Evolutionary conservation across 2,329 filamentous ascomycete genomes (phyloP), one percentile per base, ranked within the genome.

Genomic region (Calonectria fujianensis): DNA sequence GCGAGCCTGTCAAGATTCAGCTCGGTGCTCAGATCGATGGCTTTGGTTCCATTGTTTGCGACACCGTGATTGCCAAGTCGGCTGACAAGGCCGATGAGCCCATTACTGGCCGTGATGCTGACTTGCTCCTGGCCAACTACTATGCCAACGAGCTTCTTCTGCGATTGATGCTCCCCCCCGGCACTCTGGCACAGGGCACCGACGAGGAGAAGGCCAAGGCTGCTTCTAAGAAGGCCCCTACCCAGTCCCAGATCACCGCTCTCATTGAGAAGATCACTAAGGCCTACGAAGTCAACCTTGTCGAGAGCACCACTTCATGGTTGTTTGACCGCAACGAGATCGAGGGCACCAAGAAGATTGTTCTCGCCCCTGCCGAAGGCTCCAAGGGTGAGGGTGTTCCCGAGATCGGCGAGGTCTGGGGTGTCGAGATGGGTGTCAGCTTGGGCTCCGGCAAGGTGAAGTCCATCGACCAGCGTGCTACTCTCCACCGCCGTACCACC

Each of bases 291-390:
- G 96, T 94, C 90, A 97, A 93, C 85, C 88, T 98, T 32, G 95
- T 99, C 72, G 97, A 99, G 91, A 98, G 96, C 90, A 99, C 97
- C 77, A 99, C 97, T 54, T 98, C 95, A 83, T 99, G 97, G 96
- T 88, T 95, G 75, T 98, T 99, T 85, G 96, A 95, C 84, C 94
- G 95, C 85, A 98, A 98, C 87, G 97, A 99, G 87, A 98, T 99
- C 78, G 97, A 99, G 89, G 94, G 95, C 82, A 85, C 94, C 90
- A 98, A 98, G 93, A 98, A 98, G 92, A 98, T 99, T 83, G 97
- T 99, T 79, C 89, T 99, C 73, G 91, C 95, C 31, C 94, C 96
- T 41, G 91, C 93, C 67, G 96, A 98, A 82, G 95, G 95, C 78
- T 93, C 94, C 84, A 97, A 96, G 89, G 96, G 96, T 72, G 97